phyloP scores from a whole-genome alignment of 176 grass and related monocot species.

The Tillandsia fasciculata region DNA sequence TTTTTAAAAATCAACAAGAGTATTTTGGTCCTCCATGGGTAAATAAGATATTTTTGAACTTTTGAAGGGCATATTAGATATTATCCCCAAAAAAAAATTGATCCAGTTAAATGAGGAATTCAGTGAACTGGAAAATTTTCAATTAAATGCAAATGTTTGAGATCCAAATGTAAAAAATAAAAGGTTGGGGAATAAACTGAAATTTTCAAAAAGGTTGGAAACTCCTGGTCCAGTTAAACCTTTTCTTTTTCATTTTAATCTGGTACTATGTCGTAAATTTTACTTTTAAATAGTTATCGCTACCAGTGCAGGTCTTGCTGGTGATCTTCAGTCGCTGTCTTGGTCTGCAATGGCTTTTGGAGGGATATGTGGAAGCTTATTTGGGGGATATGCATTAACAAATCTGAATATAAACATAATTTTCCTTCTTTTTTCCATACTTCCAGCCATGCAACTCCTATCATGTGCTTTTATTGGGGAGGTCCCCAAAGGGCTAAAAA shows the following conservation, averaged over 20 bases:
- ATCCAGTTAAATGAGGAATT: background rate
- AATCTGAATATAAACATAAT: slow-evolving; percentile 53
- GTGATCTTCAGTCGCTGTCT: slow-evolving; percentile 72
- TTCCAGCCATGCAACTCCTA: slow-evolving; percentile 55
- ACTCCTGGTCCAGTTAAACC: too few species aligned
- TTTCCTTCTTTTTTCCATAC: slow-evolving; percentile 49
- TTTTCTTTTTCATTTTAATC: background rate
- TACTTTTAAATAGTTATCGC: slow-evolving; percentile 8
- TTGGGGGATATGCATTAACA: slow-evolving; percentile 66
- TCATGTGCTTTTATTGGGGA: slow-evolving; percentile 60
- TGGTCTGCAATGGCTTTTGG: slow-evolving; percentile 74
- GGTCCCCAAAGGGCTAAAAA: slow-evolving; percentile 26
- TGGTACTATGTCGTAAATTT: slow-evolving; percentile 1
- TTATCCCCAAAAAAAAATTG: too few species aligned
- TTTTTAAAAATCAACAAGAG: too few species aligned
- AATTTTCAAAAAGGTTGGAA: too few species aligned
- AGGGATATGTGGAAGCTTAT: slow-evolving; percentile 61
- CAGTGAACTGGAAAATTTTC: background rate
- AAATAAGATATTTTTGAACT: too few species aligned
- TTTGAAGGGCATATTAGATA: too few species aligned
- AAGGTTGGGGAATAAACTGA: too few species aligned
- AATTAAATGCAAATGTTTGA: too few species aligned
- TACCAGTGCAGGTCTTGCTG: slow-evolving; percentile 60
- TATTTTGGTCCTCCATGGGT: too few species aligned
- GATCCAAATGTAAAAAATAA: too few species aligned